Conservation (phyloP, 2,329 filamentous ascomycete genomes). For the Botrytis paeoniae region DNA sequence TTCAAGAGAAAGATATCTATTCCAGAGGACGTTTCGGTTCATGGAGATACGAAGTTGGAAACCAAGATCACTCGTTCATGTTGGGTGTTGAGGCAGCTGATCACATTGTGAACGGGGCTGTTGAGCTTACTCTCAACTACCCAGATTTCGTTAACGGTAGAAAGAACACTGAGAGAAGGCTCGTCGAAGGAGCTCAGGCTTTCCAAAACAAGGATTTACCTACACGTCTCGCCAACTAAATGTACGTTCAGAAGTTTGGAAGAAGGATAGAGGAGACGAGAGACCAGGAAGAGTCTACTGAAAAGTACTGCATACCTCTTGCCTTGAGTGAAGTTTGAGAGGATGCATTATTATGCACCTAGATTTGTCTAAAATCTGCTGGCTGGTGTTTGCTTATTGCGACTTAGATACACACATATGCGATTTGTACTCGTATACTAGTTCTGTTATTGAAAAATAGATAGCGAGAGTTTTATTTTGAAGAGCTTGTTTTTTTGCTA, state of each 20-base stretch:
- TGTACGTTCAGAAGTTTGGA: background rate
- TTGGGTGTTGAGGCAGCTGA: constrained; percentile 73
- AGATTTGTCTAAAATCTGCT: constrained; percentile 9
- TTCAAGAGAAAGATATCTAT: constrained; percentile 87
- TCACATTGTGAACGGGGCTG: constrained; percentile 68
- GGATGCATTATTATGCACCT: background rate
- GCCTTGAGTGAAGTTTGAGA: background rate
- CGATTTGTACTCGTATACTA: constrained; percentile 2
- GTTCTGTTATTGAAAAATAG: constrained; percentile 7
- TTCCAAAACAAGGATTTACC: constrained; percentile 34
- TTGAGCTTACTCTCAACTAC: constrained; percentile 75
- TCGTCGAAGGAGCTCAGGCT: constrained; percentile 39
- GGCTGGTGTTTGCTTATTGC: constrained; percentile 11
- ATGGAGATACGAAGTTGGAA: constrained; percentile 93
- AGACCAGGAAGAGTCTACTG: background rate
- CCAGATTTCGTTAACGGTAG: constrained; percentile 68
- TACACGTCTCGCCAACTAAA: constrained; percentile 22
- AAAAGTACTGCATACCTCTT: background rate
- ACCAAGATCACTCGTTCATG: constrained; percentile 73
- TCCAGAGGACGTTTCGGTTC: constrained; percentile 95
- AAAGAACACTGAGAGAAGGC: constrained; percentile 41
- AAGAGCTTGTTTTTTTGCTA: constrained; percentile 11
- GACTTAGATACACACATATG: constrained; percentile 19
- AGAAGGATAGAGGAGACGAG: background rate
- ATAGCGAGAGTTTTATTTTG: constrained; percentile 18